phyloP scores from a whole-genome alignment of 139 green algal species.

The Coelastrella sp. region DNA sequence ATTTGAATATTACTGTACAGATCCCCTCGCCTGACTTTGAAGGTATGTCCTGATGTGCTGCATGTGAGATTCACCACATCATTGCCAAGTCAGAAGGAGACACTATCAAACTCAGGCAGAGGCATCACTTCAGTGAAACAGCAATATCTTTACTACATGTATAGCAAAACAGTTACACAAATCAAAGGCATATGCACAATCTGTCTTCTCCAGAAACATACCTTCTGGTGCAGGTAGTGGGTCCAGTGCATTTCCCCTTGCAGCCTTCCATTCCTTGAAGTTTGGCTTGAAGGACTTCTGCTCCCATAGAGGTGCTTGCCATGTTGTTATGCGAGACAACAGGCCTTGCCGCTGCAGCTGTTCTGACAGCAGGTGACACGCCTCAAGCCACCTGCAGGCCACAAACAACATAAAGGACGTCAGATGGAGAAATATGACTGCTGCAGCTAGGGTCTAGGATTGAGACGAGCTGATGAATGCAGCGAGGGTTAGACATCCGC shows the following conservation, averaged over 20 bases:
- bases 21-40: too few species aligned
- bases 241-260: conserved; percentile 1
- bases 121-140: too few species aligned
- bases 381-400: conserved; percentile 36
- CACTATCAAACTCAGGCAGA: too few species aligned
- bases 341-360: not conserved
- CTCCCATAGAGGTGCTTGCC: conserved; percentile 41
- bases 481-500: not conserved
- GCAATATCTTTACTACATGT: too few species aligned
- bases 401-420: not conserved
- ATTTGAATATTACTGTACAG: too few species aligned
- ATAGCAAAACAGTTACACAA: too few species aligned
- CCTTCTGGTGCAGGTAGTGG: conserved; percentile 34
- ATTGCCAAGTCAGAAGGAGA: too few species aligned
- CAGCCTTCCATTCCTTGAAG: conserved; percentile 23
- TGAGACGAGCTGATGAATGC: not conserved
- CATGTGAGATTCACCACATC: too few species aligned
- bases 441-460: not conserved
- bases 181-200: too few species aligned
- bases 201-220: not conserved
- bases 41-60: too few species aligned
- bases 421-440: not conserved
- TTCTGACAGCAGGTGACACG: not conserved
- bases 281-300: conserved; percentile 31
- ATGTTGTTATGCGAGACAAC: conserved; percentile 1